phyloP scores from a whole-genome alignment of 1,284 basidiomycete genomes.

The Phenoliferia sp. region DNA sequence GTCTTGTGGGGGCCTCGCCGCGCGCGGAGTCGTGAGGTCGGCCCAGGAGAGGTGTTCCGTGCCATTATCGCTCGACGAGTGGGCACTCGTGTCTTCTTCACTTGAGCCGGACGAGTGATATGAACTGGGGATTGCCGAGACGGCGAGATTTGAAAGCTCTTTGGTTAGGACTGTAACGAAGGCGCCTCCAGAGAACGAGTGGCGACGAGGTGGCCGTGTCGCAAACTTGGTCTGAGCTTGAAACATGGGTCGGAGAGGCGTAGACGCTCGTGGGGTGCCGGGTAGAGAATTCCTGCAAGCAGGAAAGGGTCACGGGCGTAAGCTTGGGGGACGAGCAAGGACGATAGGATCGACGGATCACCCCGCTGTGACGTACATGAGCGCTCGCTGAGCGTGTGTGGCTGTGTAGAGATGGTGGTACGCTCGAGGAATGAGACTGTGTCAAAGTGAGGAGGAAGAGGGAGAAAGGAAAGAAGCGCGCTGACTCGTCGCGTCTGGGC shows the following conservation, averaged over 20 bases:
- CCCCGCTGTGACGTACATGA: too few relatives aligned
- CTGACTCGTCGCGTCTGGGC: too few relatives aligned
- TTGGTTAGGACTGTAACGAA: background rate
- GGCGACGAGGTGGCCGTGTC: background rate
- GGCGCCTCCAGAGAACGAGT: background rate
- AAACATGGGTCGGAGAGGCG: background rate
- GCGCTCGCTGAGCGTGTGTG: too few relatives aligned
- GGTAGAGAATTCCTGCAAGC: constrained; percentile 1
- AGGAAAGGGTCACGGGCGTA: too few relatives aligned
- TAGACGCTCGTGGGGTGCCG: background rate
- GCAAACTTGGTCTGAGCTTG: background rate
- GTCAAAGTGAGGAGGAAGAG: too few relatives aligned
- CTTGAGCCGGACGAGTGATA: background rate
- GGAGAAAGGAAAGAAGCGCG: too few relatives aligned
- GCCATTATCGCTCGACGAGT: background rate
- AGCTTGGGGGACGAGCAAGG: too few relatives aligned
- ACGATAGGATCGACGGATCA: too few relatives aligned
- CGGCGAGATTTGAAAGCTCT: background rate
- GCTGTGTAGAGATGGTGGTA: too few relatives aligned
- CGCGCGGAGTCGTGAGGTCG: background rate
- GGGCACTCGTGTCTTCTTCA: background rate
- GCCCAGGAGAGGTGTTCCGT: background rate
- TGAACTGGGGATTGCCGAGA: background rate
- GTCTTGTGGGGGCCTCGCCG: background rate
- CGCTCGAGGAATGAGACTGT: too few relatives aligned